Percentiles rank a stretch among this genome's conserved stretches.
phyloP scores from a whole-genome alignment of 2,329 filamentous ascomycete genomes.

The Gyromitra esculenta region DNA sequence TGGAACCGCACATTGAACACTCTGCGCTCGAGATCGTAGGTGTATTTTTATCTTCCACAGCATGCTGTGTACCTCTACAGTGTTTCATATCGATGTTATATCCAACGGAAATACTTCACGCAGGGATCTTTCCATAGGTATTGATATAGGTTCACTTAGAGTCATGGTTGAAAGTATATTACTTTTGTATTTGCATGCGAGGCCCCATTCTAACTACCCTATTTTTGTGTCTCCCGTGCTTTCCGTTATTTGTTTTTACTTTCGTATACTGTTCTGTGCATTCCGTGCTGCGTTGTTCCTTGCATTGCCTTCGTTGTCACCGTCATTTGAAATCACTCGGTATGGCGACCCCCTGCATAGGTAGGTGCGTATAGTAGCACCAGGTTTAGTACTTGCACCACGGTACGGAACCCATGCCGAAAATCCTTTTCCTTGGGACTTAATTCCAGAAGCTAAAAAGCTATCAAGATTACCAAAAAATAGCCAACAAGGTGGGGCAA shows the following conservation, averaged over 20 bases:
- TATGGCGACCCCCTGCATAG: neutral
- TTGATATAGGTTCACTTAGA: neutral
- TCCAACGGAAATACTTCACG: neutral
- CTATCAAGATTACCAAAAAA: no score
- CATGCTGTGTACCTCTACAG: neutral
- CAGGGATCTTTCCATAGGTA: neutral
- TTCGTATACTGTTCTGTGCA: neutral
- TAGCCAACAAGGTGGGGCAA: neutral
- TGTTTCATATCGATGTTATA: neutral
- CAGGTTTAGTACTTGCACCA: no score
- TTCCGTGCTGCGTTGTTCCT: slow-evolving; percentile 4
- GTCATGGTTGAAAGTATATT: neutral
- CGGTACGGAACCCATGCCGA: no score
- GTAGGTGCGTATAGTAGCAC: no score
- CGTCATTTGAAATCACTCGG: slow-evolving; percentile 41
- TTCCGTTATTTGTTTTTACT: neutral
- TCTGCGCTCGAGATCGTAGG: no score
- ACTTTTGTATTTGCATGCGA: neutral
- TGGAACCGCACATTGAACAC: no score
- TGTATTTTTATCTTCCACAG: neutral
- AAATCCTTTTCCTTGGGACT: no score
- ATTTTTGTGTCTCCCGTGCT: neutral
- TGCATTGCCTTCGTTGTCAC: neutral
- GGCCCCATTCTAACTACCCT: neutral
- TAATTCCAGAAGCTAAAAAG: no score